A percentile compares a stretch with the other conserved stretches of the same genome.
phyloP scores from a whole-genome alignment of 305 asterid genomes.

The Plantago coronopus region DNA sequence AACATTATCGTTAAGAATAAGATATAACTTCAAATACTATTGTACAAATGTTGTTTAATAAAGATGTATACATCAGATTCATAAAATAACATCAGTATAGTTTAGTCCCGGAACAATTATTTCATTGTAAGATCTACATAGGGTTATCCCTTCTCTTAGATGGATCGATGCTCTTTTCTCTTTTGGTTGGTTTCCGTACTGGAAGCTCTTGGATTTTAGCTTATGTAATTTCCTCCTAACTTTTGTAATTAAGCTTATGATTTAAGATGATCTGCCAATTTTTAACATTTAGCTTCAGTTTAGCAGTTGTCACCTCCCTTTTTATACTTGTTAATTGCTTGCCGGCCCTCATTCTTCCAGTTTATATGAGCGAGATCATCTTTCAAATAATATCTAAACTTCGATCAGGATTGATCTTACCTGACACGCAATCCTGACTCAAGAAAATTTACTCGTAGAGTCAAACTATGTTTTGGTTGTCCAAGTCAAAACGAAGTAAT shows the following conservation, averaged over 20 bases:
- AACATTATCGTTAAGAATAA: no score
- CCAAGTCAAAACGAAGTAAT: no score
- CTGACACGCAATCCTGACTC: no score
- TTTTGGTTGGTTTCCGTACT: background rate
- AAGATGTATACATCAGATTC: no score
- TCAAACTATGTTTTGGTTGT: no score
- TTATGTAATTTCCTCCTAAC: background rate
- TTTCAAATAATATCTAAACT: no score
- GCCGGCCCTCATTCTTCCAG: background rate
- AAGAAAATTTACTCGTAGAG: no score
- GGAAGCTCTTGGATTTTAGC: constrained; percentile 1
- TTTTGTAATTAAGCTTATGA: background rate
- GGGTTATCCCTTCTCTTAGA: background rate
- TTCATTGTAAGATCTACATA: background rate
- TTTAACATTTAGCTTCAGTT: constrained; percentile 2
- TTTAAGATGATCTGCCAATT: background rate
- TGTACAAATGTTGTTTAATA: no score
- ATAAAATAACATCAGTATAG: no score
- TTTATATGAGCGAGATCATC: no score
- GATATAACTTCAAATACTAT: no score
- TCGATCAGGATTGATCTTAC: no score
- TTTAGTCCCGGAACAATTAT: background rate
- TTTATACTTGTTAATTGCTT: background rate
- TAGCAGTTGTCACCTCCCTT: background rate
- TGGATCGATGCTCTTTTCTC: background rate